Conservation (phyloP, 2,329 filamentous ascomycete genomes). For the Zalaria obscura region DNA sequence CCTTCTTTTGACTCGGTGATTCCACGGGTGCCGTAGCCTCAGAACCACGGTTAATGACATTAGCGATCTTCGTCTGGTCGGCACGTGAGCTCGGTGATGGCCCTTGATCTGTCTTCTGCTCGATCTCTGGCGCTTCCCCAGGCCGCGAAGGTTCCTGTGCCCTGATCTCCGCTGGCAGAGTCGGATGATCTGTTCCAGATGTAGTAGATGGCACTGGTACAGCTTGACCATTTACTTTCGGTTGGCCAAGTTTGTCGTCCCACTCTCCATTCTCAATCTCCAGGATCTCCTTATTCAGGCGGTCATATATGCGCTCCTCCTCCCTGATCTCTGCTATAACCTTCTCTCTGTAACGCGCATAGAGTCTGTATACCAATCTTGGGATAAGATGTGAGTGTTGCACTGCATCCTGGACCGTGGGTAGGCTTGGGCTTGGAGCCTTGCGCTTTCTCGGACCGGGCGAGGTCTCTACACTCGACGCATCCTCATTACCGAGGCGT, state of each 20-base stretch:
- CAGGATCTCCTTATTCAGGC: slow-evolving; percentile 52
- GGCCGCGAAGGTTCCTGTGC: neutral
- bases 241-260: slow-evolving; percentile 25
- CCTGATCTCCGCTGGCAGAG: neutral
- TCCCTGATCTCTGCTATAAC: slow-evolving; percentile 56
- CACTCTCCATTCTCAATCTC: slow-evolving; percentile 49
- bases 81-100: neutral
- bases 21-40: slow-evolving; percentile 14
- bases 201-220: too few species aligned
- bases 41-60: slow-evolving; percentile 22
- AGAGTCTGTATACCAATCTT: slow-evolving; percentile 57
- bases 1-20: slow-evolving; percentile 11
- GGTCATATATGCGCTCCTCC: slow-evolving; percentile 55
- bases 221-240: neutral
- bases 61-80: slow-evolving; percentile 18
- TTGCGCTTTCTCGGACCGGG: slow-evolving; percentile 57
- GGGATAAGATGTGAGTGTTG: slow-evolving; percentile 56
- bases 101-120: neutral
- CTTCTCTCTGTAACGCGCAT: slow-evolving; percentile 57
- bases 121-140: slow-evolving; percentile 1
- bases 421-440: slow-evolving; percentile 48
- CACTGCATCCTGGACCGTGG: slow-evolving; percentile 51
- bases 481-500: slow-evolving; percentile 10
- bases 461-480: slow-evolving; percentile 24
- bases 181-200: neutral